Conservation (phyloP, 73 alveolate species). For the Diophrys appendiculata region DNA sequence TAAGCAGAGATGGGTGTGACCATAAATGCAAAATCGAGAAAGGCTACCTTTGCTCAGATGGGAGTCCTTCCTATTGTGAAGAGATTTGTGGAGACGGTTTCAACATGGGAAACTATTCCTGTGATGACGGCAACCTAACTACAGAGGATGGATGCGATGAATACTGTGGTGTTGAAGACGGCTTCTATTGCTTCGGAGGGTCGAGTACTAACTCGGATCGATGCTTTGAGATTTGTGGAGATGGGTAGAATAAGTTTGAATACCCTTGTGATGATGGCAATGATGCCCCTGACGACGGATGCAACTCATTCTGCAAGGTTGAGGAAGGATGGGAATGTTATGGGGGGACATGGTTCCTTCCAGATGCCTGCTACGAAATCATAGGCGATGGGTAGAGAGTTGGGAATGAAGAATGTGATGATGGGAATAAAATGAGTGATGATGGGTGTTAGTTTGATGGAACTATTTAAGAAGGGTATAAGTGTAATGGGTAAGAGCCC, state of each 20-base stretch:
- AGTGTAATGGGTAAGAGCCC: neutral
- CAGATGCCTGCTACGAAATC: slow-evolving; percentile 15
- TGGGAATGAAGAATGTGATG: slow-evolving; percentile 47
- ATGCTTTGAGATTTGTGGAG: slow-evolving; percentile 22
- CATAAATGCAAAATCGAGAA: slow-evolving; percentile 10
- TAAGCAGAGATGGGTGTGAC: slow-evolving; percentile 20
- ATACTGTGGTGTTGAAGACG: neutral
- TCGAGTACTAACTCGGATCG: neutral
- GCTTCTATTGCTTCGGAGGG: slow-evolving; percentile 3
- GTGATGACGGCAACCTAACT: slow-evolving; percentile 11
- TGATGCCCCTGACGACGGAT: slow-evolving; percentile 32
- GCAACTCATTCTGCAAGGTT: slow-evolving; percentile 19
- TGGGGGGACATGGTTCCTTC: slow-evolving; percentile 3
- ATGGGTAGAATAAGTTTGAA: slow-evolving; percentile 5
- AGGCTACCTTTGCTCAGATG: slow-evolving; percentile 16
- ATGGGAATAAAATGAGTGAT: slow-evolving; percentile 22
- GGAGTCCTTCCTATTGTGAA: neutral
- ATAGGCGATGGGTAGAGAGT: slow-evolving; percentile 18
- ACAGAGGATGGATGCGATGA: neutral
- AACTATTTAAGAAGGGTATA: neutral
- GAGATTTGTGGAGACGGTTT: slow-evolving; percentile 17
- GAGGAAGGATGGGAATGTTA: slow-evolving; percentile 40
- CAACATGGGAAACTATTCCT: neutral
- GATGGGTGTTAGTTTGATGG: slow-evolving; percentile 38
- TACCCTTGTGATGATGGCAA: slow-evolving; percentile 47